Conservation (phyloP, 2,329 filamentous ascomycete genomes). For the Trichoderma polysporum region DNA sequence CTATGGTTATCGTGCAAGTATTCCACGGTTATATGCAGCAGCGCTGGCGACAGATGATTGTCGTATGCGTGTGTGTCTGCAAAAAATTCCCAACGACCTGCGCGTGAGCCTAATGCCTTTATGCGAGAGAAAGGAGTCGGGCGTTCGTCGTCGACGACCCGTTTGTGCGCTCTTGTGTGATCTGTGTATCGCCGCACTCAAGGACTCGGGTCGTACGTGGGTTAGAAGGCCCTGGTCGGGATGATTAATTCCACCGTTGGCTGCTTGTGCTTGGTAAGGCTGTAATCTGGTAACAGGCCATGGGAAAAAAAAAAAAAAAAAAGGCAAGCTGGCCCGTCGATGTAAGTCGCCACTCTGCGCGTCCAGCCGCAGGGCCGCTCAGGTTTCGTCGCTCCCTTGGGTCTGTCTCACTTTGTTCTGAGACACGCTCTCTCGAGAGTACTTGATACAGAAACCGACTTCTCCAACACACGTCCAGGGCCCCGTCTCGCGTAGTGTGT, state of each 20-base stretch:
- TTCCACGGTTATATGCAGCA: not conserved
- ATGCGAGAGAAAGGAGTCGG: not conserved
- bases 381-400: constrained; percentile 4
- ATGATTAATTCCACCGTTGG: not conserved
- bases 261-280: constrained; percentile 9
- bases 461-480: constrained; percentile 12
- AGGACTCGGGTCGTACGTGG: not conserved
- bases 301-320: not conserved
- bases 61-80: not conserved
- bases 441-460: not conserved
- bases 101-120: constrained; percentile 1
- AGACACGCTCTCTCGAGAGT: not conserved
- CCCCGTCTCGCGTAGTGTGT: constrained; percentile 9
- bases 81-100: constrained; percentile 10
- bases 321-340: not conserved
- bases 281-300: not conserved
- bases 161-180: not conserved
- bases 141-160: not conserved
- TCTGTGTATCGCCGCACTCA: not conserved
- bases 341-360: constrained; percentile 13
- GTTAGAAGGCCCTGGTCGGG: not conserved
- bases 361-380: constrained; percentile 3
- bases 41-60: not conserved
- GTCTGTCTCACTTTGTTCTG: constrained; percentile 15
- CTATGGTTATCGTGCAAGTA: not conserved